phyloP scores from a whole-genome alignment of 805 yeast genomes.

The Kazachstania bromeliacearum region DNA sequence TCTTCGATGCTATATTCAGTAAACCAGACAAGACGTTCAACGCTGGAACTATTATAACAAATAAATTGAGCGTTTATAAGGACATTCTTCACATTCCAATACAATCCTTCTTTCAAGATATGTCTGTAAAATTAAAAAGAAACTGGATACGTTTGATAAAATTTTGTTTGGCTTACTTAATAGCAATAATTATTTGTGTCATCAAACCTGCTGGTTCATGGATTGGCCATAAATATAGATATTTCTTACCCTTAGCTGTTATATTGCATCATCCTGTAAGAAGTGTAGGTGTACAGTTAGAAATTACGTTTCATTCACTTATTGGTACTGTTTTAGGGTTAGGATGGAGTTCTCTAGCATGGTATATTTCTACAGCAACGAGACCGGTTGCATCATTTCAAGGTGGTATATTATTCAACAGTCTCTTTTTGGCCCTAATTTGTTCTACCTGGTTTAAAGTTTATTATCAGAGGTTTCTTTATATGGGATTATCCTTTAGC shows the following conservation, averaged over 20 bases:
- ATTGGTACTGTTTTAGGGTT: constrained; percentile 35
- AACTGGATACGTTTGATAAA: constrained; percentile 13
- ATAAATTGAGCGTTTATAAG: too few species aligned
- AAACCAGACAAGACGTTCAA: constrained; percentile 14
- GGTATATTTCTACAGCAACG: constrained; percentile 35
- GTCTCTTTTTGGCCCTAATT: constrained; percentile 32
- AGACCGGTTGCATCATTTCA: constrained; percentile 34
- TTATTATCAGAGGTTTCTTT: constrained; percentile 33
- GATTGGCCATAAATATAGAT: constrained; percentile 34
- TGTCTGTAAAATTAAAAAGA: not conserved
- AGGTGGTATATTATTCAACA: constrained; percentile 39
- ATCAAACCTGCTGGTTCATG: constrained; percentile 32
- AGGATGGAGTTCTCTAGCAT: constrained; percentile 37
- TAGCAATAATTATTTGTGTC: constrained; percentile 33
- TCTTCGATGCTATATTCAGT: constrained; percentile 38
- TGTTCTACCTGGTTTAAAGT: constrained; percentile 36
- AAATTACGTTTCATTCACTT: constrained; percentile 34
- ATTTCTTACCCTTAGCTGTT: constrained; percentile 35
- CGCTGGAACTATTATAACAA: not conserved
- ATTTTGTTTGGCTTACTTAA: constrained; percentile 33
- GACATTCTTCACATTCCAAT: too few species aligned
- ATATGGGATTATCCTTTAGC: constrained; percentile 31
- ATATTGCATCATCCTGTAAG: constrained; percentile 41
- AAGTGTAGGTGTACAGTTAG: constrained; percentile 38
- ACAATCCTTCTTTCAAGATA: not conserved